A percentile compares a stretch with the other conserved stretches of the same genome.
Conservation (phyloP, 225 moss, liverwort and hornwort genomes). For the Physcomitrium patens region DNA sequence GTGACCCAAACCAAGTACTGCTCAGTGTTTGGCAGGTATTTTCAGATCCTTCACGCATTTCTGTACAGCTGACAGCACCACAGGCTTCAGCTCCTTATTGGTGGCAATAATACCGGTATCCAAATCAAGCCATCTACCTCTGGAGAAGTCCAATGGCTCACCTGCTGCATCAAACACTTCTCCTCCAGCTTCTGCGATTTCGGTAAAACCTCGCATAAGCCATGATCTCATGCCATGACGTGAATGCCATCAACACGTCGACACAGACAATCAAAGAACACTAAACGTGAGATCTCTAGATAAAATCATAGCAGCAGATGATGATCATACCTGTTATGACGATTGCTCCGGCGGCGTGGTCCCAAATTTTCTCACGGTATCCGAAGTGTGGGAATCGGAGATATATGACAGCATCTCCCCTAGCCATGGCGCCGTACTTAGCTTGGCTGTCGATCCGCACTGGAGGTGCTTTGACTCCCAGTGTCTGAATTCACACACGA, state of each 20-base stretch:
- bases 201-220: slow-evolving; percentile 30
- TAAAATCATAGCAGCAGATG: background rate
- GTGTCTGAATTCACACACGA: slow-evolving; percentile 50
- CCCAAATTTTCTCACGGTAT: slow-evolving; percentile 99
- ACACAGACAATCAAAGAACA: background rate
- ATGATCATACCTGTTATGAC: slow-evolving; percentile 80
- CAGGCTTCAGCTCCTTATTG: slow-evolving; percentile 63
- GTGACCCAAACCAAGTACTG: slow-evolving; percentile 7
- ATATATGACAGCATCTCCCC: slow-evolving; percentile 97
- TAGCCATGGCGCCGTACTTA: slow-evolving; percentile 98
- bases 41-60: slow-evolving; percentile 57
- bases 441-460: slow-evolving; percentile 98
- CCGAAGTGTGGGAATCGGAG: slow-evolving; percentile 88
- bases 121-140: slow-evolving; percentile 90
- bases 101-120: slow-evolving; percentile 95
- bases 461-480: slow-evolving; percentile 91
- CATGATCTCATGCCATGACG: background rate
- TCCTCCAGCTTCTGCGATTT: slow-evolving; percentile 85
- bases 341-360: slow-evolving; percentile 93
- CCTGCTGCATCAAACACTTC: slow-evolving; percentile 94
- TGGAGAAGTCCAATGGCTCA: slow-evolving; percentile 83
- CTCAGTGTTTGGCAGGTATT: slow-evolving; percentile 45
- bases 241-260: background rate
- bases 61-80: slow-evolving; percentile 83
- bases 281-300: background rate